Percentiles rank a stretch among this genome's conserved stretches.
Conservation (phyloP, 805 yeast species). For the Myxozyma melibiosi region DNA sequence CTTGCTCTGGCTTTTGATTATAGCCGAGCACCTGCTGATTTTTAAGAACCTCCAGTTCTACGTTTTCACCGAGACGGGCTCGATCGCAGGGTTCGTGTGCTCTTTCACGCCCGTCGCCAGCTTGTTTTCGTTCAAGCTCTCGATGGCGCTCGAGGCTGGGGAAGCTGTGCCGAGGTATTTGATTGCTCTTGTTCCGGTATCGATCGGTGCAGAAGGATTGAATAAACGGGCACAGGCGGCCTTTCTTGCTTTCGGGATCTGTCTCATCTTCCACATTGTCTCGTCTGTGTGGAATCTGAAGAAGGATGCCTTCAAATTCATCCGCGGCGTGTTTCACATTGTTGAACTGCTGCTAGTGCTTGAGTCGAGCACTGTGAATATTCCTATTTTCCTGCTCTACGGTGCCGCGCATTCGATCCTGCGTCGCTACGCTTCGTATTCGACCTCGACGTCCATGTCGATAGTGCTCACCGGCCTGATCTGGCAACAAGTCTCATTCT, state of each 20-base stretch:
- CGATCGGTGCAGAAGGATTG: conserved; percentile 13
- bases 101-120: conserved; percentile 52
- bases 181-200: not conserved
- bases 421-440: conserved; percentile 25
- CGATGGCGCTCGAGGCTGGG: conserved; percentile 58
- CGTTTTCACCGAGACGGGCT: conserved; percentile 36
- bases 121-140: conserved; percentile 57
- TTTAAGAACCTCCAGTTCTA: conserved; percentile 38
- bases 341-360: conserved; percentile 41
- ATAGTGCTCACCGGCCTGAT: conserved; percentile 37
- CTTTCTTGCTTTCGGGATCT: conserved; percentile 34
- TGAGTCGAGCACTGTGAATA: conserved; percentile 57
- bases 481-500: conserved; percentile 76
- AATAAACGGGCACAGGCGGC: conserved; percentile 39
- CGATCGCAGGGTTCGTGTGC: conserved; percentile 48
- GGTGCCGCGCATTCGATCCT: conserved; percentile 37
- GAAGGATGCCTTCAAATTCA: conserved; percentile 13
- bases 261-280: conserved; percentile 17
- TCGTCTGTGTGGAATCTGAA: conserved; percentile 20
- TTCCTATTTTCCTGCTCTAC: conserved; percentile 56
- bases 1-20: conserved; percentile 54
- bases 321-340: conserved; percentile 25
- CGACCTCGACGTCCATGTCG: conserved; percentile 1
- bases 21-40: conserved; percentile 46
- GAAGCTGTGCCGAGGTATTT: conserved; percentile 50